Evolutionary conservation across 331 rosid genomes (phyloP), one percentile per base, ranked within the genome.

Genomic region (Acacia pycnantha): DNA sequence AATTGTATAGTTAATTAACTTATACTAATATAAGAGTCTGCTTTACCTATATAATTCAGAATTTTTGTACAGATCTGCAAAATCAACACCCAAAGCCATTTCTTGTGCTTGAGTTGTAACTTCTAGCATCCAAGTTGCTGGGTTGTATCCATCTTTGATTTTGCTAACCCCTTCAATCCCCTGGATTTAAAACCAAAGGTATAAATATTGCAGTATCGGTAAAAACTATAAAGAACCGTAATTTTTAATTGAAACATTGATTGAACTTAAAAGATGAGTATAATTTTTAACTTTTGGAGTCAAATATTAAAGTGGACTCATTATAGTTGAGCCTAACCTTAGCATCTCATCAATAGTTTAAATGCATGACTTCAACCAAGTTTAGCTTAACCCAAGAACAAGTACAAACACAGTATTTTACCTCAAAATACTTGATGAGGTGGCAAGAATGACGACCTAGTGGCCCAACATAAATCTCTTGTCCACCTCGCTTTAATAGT

Each of bases 61-160:
- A 6, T 78, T 82, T 78, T 74, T 78, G 81, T 85, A 85, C 6
- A 85, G 2, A 48, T 85, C 83, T 78, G 88, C 67, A 74, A 85
- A 85, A 73, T 85, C 88, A 78, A 82, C 75, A 15, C 78, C 78
- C 29, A 82, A 78, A 47, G 37, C 81, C 62, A 67, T 78, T 82
- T 85, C 85, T 56, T 69, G 69, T 14, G 88, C 78, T 1, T 80
- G 1, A 73, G 83, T 78, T 56, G 88, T 77, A n/a, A 78, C 54
- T 68, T 85, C 85, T 77, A 85, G 16, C 88, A 78, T 85, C 88
- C 88, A 85, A 5, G 85, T 41, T 47, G 88, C 88, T 1, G 80
- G 88, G 68, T 81, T 85, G 19, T 66, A n/a, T 40, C 85, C 88
- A 65, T 85, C 82, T 81, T 77, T 78, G 62, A 82, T 82, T 82